Evolutionary conservation across 345 rosid genomes (phyloP).

Genomic region (Acer yangbiense): DNA sequence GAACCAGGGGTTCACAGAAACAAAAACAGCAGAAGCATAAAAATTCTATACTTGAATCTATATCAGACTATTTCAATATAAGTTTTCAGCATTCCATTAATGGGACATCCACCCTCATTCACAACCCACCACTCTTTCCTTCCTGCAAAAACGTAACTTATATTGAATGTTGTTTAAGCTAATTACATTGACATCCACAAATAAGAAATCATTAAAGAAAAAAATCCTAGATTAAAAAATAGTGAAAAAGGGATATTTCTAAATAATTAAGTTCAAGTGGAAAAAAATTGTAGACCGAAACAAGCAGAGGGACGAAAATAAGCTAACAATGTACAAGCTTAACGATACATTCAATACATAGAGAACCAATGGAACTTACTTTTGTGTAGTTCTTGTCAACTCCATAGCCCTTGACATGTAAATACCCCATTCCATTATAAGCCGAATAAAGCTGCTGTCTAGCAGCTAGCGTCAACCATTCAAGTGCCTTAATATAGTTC

Average conservation of each 20-base stretch:
- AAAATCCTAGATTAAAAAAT: neutral
- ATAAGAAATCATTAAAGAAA: too few relatives aligned
- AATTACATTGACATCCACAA: neutral
- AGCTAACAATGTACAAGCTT: neutral
- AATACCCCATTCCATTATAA: constrained; percentile 92
- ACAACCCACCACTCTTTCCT: neutral
- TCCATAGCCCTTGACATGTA: constrained; percentile 96
- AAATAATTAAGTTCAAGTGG: neutral
- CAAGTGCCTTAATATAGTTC: constrained; percentile 89
- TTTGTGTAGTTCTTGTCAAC: constrained; percentile 91
- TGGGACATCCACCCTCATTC: neutral
- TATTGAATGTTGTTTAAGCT: neutral
- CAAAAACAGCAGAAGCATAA: neutral
- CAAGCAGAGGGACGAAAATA: constrained; percentile 2
- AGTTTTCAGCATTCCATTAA: neutral
- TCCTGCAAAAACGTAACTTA: neutral
- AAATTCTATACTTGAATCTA: neutral
- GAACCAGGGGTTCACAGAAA: neutral
- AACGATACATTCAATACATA: neutral
- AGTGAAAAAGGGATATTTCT: neutral
- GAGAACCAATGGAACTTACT: constrained; percentile 40
- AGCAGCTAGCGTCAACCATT: constrained; percentile 90
- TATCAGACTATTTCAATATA: neutral
- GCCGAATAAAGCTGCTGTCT: constrained; percentile 82
- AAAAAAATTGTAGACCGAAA: neutral